These are phyloP conservation scores for Nepenthes alata DNA, from an alignment of 179 eudicot genomes.

Conservation along the genomic window DNA sequence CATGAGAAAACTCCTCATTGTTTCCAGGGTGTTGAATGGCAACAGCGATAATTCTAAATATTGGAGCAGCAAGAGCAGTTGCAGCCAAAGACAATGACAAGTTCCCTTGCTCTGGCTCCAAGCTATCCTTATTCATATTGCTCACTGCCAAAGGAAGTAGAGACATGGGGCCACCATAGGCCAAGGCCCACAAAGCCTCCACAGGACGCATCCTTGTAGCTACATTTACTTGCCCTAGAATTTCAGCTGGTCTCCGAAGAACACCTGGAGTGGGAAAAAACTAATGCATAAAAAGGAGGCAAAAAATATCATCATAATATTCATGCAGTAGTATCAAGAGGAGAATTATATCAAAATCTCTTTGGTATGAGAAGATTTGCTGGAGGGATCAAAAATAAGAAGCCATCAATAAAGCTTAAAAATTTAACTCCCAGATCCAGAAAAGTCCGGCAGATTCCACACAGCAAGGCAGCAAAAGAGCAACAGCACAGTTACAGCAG, in stretches of 20 bases:
- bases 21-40: slow-evolving; percentile 86
- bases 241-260: slow-evolving; percentile 91
- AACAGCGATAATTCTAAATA: slow-evolving; percentile 81
- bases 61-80: slow-evolving; percentile 85
- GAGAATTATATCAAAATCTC: no score
- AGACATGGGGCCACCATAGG: slow-evolving; percentile 93
- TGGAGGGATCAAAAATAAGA: no score
- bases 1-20: slow-evolving; percentile 72
- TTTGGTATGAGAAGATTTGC: no score
- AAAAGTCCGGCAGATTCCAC: no score
- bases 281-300: not conserved
- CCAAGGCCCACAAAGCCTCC: slow-evolving; percentile 94
- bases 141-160: slow-evolving; percentile 79
- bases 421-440: no score
- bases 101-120: slow-evolving; percentile 70
- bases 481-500: no score
- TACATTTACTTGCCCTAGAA: slow-evolving; percentile 95
- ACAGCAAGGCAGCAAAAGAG: no score
- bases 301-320: no score
- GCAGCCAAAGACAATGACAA: slow-evolving; percentile 50
- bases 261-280: slow-evolving; percentile 38
- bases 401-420: no score
- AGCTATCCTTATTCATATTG: slow-evolving; percentile 52
- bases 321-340: no score
- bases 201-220: slow-evolving; percentile 84